Base-by-base conservation (phyloP, 306 rosid species). In the Erythrophleum fordii region DNA sequence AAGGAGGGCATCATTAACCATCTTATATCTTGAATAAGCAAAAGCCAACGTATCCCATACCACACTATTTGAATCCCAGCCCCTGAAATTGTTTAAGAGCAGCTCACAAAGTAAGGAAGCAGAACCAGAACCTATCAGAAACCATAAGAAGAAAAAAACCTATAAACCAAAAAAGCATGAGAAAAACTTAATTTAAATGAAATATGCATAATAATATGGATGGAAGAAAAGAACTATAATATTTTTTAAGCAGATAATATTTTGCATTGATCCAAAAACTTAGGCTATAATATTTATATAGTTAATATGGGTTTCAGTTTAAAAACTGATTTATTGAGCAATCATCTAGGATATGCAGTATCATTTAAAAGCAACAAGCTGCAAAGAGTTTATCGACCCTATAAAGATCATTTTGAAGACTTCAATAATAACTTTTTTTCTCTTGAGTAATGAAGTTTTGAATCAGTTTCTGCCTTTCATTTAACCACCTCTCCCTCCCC, bases 1-100 rank as follows among this genome's bases (percentile, higher is more conserved):
- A 68, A 41, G 53, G n/a, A 68, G 46, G 53, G 73, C 73, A 41
- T 68, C 73, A 68, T 68, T 68, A 42, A 68, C 73, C 73, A 68
- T 68, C 34, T 42, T 35, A 68, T 2, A 41, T 41, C 53, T 68
- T 42, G 73, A 41, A 68, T 68, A 68, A 42, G 53, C 31, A 68
- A 68, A 68, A 42, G 53, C 73, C 51, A 68, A 42, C 5, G 73
- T 9, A 39, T 68, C 73, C 73, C 73, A 68, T 68, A 68, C 73
- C 52, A 42, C 73, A 68, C 53, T 68, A 68, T 42, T 68, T 68
- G 73, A 68, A 26, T 42, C 73, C 73, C 35, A 68, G 34, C n/a
- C 53, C 51, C 53, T 12, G 35, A 68, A 68, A 42, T 22, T 41
- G 35, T 26, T 22, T 46, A 68, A 16, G 4, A 68, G 53, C 73